phyloP scores from a whole-genome alignment of 768 basidiomycete species.

The Rhizopogon vinicolor region DNA sequence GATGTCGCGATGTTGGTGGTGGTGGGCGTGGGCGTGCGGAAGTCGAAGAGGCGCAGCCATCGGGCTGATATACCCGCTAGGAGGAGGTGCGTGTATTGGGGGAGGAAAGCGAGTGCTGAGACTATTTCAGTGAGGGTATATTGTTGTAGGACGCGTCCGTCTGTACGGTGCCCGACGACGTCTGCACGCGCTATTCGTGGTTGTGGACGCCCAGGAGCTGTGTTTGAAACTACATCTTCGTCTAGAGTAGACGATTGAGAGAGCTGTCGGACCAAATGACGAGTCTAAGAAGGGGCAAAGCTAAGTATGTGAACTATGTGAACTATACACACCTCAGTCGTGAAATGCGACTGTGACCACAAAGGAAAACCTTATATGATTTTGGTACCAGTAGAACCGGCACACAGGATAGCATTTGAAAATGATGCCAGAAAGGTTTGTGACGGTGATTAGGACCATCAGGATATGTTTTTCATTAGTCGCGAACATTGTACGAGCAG shows the following conservation, averaged over 20 bases:
- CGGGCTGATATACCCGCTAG: conserved; percentile 74
- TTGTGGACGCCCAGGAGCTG: conserved; percentile 12
- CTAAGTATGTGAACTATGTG: no score
- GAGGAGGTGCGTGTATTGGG: conserved; percentile 59
- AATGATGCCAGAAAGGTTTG: no score
- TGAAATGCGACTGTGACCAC: no score
- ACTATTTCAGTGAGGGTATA: conserved; percentile 70
- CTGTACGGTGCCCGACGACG: conserved; percentile 27
- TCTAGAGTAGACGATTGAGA: no score
- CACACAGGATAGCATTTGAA: no score
- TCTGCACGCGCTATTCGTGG: conserved; percentile 36
- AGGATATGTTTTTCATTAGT: no score
- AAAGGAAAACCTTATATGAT: no score
- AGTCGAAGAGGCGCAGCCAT: conserved; percentile 74
- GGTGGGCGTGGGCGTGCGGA: conserved; percentile 44
- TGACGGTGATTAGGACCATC: no score
- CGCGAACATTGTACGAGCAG: no score
- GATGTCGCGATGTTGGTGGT: conserved; percentile 31
- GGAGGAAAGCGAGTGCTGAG: conserved; percentile 68
- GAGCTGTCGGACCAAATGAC: no score
- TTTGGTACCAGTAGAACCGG: no score
- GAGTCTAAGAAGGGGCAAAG: not conserved
- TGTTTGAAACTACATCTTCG: not conserved
- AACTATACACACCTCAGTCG: no score
- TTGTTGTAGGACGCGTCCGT: conserved; percentile 58